These are phyloP conservation scores for Apiospora pterosperma DNA, from an alignment of 2,329 filamentous ascomycete species.

Conservation along the genomic window DNA sequence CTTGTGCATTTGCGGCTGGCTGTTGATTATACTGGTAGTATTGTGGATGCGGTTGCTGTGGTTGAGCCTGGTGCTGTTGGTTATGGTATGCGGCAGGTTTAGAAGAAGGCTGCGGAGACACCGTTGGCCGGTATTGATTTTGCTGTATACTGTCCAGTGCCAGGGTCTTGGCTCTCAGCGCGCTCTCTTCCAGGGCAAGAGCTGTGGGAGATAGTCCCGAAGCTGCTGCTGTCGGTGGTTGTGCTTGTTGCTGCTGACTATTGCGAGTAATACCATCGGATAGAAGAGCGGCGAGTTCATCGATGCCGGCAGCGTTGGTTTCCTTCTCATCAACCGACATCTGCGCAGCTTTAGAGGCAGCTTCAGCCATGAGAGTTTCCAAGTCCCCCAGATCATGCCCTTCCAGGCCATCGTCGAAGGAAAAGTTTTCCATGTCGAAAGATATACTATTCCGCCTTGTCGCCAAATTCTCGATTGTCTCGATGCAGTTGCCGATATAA, in stretches of 20 bases:
- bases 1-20: constrained; percentile 11
- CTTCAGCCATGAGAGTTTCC: constrained; percentile 29
- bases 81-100: constrained; percentile 15
- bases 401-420: constrained; percentile 17
- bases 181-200: constrained; percentile 27
- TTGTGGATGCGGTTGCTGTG: constrained; percentile 8
- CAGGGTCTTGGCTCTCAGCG: constrained; percentile 27
- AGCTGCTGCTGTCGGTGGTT: constrained; percentile 10
- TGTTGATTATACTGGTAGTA: constrained; percentile 25
- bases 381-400: constrained; percentile 19
- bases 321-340: constrained; percentile 16
- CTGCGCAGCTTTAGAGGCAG: constrained; percentile 25
- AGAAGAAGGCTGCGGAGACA: constrained; percentile 21
- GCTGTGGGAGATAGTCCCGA: constrained; percentile 26
- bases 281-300: constrained; percentile 27
- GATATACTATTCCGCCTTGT: constrained; percentile 6
- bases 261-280: constrained; percentile 27
- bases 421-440: constrained; percentile 17
- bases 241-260: constrained; percentile 24
- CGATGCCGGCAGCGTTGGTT: constrained; percentile 15
- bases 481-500: constrained; percentile 29
- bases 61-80: constrained; percentile 14
- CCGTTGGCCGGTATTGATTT: constrained; percentile 29
- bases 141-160: constrained; percentile 30
- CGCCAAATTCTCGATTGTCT: constrained; percentile 24